phyloP scores from a whole-genome alignment of 2,329 filamentous ascomycete genomes.

The Albophoma yamanashiensis region DNA sequence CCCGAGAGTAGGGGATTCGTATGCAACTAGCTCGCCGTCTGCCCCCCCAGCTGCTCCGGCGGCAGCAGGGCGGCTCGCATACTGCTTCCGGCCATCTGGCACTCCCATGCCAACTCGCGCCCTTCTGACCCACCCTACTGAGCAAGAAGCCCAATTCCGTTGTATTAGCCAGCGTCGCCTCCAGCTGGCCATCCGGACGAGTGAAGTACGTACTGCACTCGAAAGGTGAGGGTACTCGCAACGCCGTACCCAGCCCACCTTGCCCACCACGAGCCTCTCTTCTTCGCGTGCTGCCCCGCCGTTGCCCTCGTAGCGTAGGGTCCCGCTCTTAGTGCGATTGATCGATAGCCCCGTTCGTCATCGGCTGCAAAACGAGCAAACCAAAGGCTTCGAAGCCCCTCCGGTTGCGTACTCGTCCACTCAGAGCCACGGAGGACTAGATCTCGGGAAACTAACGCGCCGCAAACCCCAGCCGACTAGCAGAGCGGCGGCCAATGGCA shows the following conservation, averaged over 20 bases:
- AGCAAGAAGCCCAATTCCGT: not conserved
- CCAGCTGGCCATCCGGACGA: not conserved
- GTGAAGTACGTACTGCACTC: not conserved
- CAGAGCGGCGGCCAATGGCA: not conserved
- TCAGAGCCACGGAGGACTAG: not conserved
- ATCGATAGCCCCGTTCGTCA: not conserved
- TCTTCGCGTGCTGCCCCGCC: not conserved
- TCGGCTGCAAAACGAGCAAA: not conserved
- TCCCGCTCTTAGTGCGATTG: not conserved
- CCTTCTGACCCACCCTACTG: not conserved
- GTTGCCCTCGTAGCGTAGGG: not conserved
- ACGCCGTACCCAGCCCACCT: not conserved
- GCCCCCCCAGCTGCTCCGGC: not conserved
- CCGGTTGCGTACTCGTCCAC: not conserved
- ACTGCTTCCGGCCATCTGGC: not conserved
- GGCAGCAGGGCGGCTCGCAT: not conserved
- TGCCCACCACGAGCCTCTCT: not conserved
- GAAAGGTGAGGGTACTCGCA: not conserved
- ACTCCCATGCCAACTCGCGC: not conserved
- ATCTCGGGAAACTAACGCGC: not conserved
- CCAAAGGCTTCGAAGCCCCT: not conserved
- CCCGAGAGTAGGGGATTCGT: not conserved
- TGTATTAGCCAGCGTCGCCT: not conserved
- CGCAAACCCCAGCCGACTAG: not conserved
- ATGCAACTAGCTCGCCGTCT: not conserved